Conservation (phyloP, 2,329 filamentous ascomycete species). For the Diplodia intermedia region DNA sequence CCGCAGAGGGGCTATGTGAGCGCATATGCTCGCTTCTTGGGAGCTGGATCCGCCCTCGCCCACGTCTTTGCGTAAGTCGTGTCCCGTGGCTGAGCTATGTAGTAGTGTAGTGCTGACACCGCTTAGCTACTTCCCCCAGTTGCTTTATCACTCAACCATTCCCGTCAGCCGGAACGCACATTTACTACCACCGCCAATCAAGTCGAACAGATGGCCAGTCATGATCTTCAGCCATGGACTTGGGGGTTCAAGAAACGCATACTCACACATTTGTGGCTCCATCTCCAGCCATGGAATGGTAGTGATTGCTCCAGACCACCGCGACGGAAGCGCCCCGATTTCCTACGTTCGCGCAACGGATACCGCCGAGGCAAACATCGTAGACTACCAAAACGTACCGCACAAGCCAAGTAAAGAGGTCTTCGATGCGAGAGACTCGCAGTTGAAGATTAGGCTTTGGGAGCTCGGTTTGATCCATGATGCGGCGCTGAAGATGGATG, state of each 20-base stretch:
- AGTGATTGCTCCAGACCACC: slow-evolving; percentile 81
- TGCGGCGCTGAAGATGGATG: slow-evolving; percentile 70
- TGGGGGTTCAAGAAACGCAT: slow-evolving; percentile 80
- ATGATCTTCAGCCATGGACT: slow-evolving; percentile 88
- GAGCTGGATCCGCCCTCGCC: slow-evolving; percentile 62
- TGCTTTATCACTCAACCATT: slow-evolving; percentile 75
- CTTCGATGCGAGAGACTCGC: slow-evolving; percentile 70
- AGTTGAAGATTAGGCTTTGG: slow-evolving; percentile 78
- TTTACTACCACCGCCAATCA: slow-evolving; percentile 58
- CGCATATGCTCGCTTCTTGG: slow-evolving; percentile 78
- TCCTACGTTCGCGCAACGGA: slow-evolving; percentile 70
- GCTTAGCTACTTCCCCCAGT: slow-evolving; percentile 69
- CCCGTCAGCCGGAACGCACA: slow-evolving; percentile 75
- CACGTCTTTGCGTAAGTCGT: slow-evolving; percentile 48
- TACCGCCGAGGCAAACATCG: slow-evolving; percentile 48
- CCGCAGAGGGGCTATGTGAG: slow-evolving; percentile 77
- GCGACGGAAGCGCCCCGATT: slow-evolving; percentile 81
- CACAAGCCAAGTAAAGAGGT: slow-evolving; percentile 71
- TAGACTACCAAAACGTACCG: slow-evolving; percentile 57
- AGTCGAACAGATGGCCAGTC: slow-evolving; percentile 72
- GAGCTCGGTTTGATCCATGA: slow-evolving; percentile 76
- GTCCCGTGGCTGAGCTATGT: not conserved
- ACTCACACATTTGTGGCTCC: slow-evolving; percentile 81
- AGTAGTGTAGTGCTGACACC: not conserved
- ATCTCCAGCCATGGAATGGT: slow-evolving; percentile 82